These are phyloP conservation scores for Euphrasia confusa DNA, from an alignment of 257 asterid species.

Conservation along the genomic window DNA sequence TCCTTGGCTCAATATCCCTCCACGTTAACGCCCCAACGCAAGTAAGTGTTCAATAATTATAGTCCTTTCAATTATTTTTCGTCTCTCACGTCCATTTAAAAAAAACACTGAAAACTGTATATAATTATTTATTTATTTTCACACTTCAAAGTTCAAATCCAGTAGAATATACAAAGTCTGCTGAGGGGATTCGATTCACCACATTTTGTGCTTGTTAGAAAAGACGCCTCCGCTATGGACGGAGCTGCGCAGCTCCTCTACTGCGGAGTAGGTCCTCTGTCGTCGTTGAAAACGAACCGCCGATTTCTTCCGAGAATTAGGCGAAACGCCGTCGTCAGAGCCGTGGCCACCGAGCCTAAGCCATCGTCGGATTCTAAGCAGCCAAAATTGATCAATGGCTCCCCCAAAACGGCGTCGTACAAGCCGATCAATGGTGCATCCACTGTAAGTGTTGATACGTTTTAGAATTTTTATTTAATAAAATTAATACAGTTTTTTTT, in stretches of 20 bases:
- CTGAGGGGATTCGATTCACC: not conserved
- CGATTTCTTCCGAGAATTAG: constrained; percentile 28
- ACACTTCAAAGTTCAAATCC: no score
- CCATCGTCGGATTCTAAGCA: constrained; percentile 49
- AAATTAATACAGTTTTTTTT: not conserved
- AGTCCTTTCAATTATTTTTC: no score
- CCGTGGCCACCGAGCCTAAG: constrained; percentile 80
- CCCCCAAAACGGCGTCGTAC: constrained; percentile 38
- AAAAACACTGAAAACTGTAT: no score
- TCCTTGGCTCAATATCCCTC: no score
- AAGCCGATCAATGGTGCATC: constrained; percentile 65
- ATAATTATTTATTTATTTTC: no score
- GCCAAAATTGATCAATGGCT: constrained; percentile 39
- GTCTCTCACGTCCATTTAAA: no score
- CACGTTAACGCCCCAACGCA: no score
- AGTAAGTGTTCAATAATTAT: no score
- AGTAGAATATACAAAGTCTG: no score
- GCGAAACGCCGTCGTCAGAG: constrained; percentile 52
- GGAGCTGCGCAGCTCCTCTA: constrained; percentile 81
- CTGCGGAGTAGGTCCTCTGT: constrained; percentile 58
- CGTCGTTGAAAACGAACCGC: constrained; percentile 24
- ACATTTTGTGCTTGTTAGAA: not conserved
- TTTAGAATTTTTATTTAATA: not conserved
- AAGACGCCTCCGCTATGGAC: constrained; percentile 67
- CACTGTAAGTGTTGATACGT: constrained; percentile 38